Evolutionary conservation across 177 flowering plant genomes (phyloP), one percentile per base, ranked within the genome.

Genomic region (Vitis hybrid): DNA sequence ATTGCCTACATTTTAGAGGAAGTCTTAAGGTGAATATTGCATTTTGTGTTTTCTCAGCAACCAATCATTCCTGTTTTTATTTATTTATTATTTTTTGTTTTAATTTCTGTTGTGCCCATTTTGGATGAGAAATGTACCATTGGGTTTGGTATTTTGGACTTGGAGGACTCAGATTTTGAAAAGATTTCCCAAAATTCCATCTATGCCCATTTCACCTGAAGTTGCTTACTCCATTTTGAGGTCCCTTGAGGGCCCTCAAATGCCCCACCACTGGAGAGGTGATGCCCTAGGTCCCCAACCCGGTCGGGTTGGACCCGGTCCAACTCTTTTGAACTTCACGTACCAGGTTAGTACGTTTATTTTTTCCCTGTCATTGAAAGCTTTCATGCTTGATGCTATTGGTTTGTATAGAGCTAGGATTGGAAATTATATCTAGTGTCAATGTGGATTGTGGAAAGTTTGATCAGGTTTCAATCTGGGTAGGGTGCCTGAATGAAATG

Each of bases 291-390:
- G 27, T 62, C n/a, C 69, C 3, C 66, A 50, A 70, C 70, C 66
- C 32, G 20, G 62, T 1, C 51, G 81, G 60, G 82, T 86, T 61
- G 98, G 99, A 2, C 87, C 90, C 1, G 98, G 99, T 2, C 94
- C 96, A 1, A 78, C 84, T 1, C 13, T 80, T 72, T 56, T 93
- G 57, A 90, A 90, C 71, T 84, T 93, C 74, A 86, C 89, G 58
- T 90, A 89, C 81, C 77, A 86, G 98, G 99, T 94, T 68, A n/a
- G 82, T 66, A 58, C n/a, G 18, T 20, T 20, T 20, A 20, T 20
- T 20, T 20, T 49, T 18, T 62, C 20, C 9, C 4, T 32, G 1
- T 32, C 35, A 32, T 32, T 32, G 21, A 20, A 32, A 32, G 1
- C 2, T 32, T 32, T 32, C 35, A 32, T 32, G 35, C 6, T 32